Percentiles rank a stretch among this genome's conserved stretches.
These are phyloP conservation scores for Tanacetum coccineum DNA, from an alignment of 129 eudicot species.

Conservation along the genomic window DNA sequence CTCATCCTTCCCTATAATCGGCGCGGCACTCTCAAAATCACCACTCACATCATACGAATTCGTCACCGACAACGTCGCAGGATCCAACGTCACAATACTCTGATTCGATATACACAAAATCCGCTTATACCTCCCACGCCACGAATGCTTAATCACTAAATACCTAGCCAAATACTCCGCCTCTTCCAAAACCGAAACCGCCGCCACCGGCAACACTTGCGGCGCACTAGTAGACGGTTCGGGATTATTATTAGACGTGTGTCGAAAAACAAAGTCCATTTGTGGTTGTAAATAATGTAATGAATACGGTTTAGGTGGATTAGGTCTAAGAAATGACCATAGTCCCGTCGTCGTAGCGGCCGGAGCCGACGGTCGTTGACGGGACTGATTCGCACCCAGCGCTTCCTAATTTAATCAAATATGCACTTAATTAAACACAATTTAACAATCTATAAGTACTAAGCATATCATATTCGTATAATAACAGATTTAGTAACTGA, in stretches of 20 bases:
- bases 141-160: conserved; percentile 81
- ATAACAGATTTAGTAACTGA: neutral
- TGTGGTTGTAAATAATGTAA: conserved; percentile 68
- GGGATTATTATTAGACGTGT: conserved; percentile 36
- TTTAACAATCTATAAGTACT: neutral
- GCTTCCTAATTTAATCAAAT: conserved; percentile 23
- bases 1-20: conserved; percentile 84
- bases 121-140: conserved; percentile 97
- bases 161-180: conserved; percentile 83
- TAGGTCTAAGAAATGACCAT: conserved; percentile 73
- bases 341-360: conserved; percentile 66
- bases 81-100: conserved; percentile 66
- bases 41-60: conserved; percentile 72
- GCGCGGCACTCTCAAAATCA: conserved; percentile 77
- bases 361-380: conserved; percentile 78
- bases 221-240: conserved; percentile 36
- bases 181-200: conserved; percentile 52
- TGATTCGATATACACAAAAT: conserved; percentile 65
- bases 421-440: neutral
- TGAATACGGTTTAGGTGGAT: conserved; percentile 58
- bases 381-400: conserved; percentile 99
- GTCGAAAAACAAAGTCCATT: conserved; percentile 87
- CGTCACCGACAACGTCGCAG: conserved; percentile 64
- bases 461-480: neutral
- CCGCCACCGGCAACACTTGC: too few species aligned